Evolutionary conservation across 2,329 filamentous ascomycete genomes (phyloP), one percentile per base, ranked within the genome.

Genomic region (Nemania sp.): DNA sequence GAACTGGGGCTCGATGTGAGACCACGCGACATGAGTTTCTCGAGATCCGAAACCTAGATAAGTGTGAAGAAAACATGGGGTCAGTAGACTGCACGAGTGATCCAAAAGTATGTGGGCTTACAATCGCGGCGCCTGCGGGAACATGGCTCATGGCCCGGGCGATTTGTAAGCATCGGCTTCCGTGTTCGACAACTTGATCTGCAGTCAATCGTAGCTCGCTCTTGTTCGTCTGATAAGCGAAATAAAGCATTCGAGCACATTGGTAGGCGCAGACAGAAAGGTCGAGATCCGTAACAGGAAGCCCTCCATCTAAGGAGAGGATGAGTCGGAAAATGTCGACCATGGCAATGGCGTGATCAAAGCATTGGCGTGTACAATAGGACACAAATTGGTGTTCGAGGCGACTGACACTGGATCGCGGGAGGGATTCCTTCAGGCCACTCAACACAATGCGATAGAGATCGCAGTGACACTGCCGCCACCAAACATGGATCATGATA

Each of bases 401-500:
- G 58, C 76, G 77, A 52, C 76, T 76, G 10, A 84, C 72, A 12
- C 75, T 74, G 0, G 75, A 69, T 6, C 75, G 75, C 2, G 82
- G 77, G 0, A 85, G 72, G 0, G 82, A 80, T 39, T 85, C 83
- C 18, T 80, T 79, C 35, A 85, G 75, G 0, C 82, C 82, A 0
- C 76, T 75, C 7, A 86, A 74, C 2, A 79, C 81, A 6, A 85
- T 75, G 1, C 83, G 80, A 63, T 84, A 85, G 2, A 86, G 74
- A 66, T 86, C 83, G 64, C 82, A 82, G 65, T 85, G 79, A 59
- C 83, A 86, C 62, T 85, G 83, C 29, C 81, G 77, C 82, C 82
- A 85, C 81, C 80, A 83, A 9, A 86, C 76, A 63, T 86, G 83
- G 10, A 85, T 85, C 82, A 85, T 85, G 67, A 85, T 75, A 60